phyloP scores from a whole-genome alignment of 108 stramenopile species.

The Skeletonema marinoi region DNA sequence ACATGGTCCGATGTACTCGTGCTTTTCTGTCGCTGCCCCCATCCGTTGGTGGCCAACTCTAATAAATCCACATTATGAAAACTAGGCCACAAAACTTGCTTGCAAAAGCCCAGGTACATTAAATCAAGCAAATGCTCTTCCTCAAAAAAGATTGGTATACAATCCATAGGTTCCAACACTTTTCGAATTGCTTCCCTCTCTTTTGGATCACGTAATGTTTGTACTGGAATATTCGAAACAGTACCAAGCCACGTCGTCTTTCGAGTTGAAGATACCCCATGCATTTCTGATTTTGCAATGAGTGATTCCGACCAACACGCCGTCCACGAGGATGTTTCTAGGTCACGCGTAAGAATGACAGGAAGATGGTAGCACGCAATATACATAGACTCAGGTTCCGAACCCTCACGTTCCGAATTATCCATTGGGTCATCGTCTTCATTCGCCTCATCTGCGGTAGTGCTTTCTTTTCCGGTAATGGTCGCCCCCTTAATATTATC shows the following conservation, averaged over 20 bases:
- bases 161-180: slow-evolving; percentile 86
- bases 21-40: slow-evolving; percentile 47
- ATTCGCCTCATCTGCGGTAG: slow-evolving; percentile 2
- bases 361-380: slow-evolving; percentile 98
- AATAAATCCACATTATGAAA: slow-evolving; percentile 97
- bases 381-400: slow-evolving; percentile 59
- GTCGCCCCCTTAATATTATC: slow-evolving; percentile 10
- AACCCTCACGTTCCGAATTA: slow-evolving; percentile 7
- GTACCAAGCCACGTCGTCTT: slow-evolving; percentile 94
- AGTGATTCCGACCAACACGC: slow-evolving; percentile 95
- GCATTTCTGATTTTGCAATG: slow-evolving; percentile 88
- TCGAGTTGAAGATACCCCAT: slow-evolving; percentile 67
- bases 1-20: slow-evolving; percentile 30
- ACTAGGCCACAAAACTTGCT: slow-evolving; percentile 96
- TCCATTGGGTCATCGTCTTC: slow-evolving; percentile 51
- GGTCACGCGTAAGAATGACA: slow-evolving; percentile 76
- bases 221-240: slow-evolving; percentile 70
- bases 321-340: slow-evolving; percentile 61
- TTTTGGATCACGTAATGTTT: slow-evolving; percentile 47
- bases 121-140: slow-evolving; percentile 41
- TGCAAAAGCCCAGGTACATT: slow-evolving; percentile 96
- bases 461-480: slow-evolving; percentile 13
- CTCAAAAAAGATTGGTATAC: slow-evolving; percentile 93
- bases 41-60: slow-evolving; percentile 74
- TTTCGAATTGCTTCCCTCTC: slow-evolving; percentile 80